Evolutionary conservation across 371 early-diverging fungal genomes (phyloP), one percentile per base, ranked within the genome.

Genomic region (Encephalitozoon cuniculi): DNA sequence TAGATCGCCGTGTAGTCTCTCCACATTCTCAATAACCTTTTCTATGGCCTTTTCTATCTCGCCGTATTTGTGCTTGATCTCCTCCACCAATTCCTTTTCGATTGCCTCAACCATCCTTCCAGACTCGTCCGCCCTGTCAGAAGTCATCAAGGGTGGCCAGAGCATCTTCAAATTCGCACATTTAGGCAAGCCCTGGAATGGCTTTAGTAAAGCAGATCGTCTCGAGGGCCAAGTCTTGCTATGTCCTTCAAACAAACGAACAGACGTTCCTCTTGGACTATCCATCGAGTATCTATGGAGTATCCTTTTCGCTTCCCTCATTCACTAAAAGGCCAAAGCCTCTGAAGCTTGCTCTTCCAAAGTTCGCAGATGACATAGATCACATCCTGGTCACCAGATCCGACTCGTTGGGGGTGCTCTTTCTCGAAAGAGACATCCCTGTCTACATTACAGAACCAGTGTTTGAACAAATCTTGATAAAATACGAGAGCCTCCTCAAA

Each of bases 401-500:
- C 15, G 67, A 77, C n/a, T 76, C 79, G 18, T 65, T 82, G 25
- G 74, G 80, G 12, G 74, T 79, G 5, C 76, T 82, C 46, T 82
- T 82, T 68, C 37, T 71, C 3, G 63, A 76, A 32, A 76, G 64
- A 49, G 64, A 73, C 23, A 63, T 78, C 11, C 75, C 78, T 18
- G 71, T 82, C 1, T 82, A 82, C 55, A 46, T 77, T 34, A 79
- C 82, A 52, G 70, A 79, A 28, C 68, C 64, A 21, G 67, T 82
- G 6, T 82, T 79, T 77, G 46, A 77, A n/a, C 82, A 82, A 66
- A 44, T 82, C 39, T 69, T 77, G 40, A 68, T 75, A 41, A 73
- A 79, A 15, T 79, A 73, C 21, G n/a, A 59, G 0, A 40, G 32
- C 40, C 23, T 78, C 21, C 65, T 71, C 5, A 65, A 37, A 11